Evolutionary conservation across 1,284 basidiomycete genomes (phyloP).

Genomic region (Boletus sp.): DNA sequence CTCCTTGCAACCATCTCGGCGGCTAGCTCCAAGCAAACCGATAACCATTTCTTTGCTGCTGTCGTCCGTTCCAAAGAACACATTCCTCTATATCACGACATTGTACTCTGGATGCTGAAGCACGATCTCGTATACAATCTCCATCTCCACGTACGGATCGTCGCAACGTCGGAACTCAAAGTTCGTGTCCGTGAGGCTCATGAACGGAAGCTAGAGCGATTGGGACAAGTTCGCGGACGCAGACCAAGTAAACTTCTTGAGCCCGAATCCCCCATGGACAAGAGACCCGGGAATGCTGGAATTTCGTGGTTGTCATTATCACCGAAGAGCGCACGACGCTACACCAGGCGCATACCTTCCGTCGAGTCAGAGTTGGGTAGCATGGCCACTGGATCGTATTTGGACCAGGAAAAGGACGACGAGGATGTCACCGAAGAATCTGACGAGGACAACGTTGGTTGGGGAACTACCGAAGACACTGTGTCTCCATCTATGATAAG

Average conservation of each 20-base stretch:
- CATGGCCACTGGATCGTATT: conserved; percentile 32
- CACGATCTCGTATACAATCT: conserved; percentile 82
- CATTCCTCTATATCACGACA: conserved; percentile 71
- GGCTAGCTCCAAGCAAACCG: conserved; percentile 54
- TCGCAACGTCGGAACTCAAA: conserved; percentile 79
- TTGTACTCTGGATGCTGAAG: conserved; percentile 91
- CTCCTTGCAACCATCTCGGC: conserved; percentile 73
- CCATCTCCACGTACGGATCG: conserved; percentile 81
- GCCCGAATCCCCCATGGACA: conserved; percentile 24
- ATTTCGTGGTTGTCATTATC: conserved; percentile 47
- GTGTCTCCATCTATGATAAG: conserved; percentile 65
- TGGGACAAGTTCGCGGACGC: conserved; percentile 26
- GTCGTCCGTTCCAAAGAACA: conserved; percentile 66
- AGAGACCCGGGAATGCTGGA: conserved; percentile 19
- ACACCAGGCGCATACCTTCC: conserved; percentile 42
- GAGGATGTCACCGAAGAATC: conserved; percentile 36
- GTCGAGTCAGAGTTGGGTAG: conserved; percentile 42
- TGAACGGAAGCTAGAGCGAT: conserved; percentile 41
- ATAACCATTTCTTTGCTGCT: conserved; percentile 73
- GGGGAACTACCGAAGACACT: conserved; percentile 53
- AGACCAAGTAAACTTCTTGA: conserved; percentile 24
- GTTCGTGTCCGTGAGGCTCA: conserved; percentile 49
- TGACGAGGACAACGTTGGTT: conserved; percentile 40
- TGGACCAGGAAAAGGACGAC: conserved; percentile 29
- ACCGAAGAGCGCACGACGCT: conserved; percentile 45